Evolutionary conservation across 1,284 basidiomycete species (phyloP).

Genomic region (Tylopilus orsonianus): DNA sequence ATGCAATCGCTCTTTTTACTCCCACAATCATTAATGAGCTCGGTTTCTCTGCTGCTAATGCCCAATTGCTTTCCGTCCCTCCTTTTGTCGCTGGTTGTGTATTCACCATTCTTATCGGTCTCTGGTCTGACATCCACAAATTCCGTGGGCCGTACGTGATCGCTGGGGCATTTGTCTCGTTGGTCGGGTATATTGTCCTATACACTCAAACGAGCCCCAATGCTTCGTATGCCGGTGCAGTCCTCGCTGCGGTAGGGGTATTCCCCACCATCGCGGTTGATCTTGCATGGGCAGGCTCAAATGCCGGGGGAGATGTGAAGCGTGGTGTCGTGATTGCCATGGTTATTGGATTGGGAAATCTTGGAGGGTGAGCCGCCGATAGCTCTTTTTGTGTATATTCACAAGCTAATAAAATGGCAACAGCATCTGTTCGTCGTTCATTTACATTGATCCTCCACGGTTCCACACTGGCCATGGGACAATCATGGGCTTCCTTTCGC

Average conservation of each 20-base stretch:
- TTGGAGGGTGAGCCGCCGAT: conserved; percentile 43
- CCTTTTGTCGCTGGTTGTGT: not conserved
- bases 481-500: not conserved
- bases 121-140: not conserved
- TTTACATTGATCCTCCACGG: not conserved
- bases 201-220: not conserved
- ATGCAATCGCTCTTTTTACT: not conserved
- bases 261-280: not conserved
- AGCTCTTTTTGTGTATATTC: no score
- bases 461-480: not conserved
- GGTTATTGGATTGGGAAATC: conserved; percentile 51
- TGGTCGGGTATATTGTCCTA: not conserved
- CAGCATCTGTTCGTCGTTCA: conserved; percentile 41
- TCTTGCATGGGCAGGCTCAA: not conserved
- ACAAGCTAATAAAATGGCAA: not conserved
- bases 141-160: not conserved
- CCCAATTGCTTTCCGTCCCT: not conserved
- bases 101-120: not conserved
- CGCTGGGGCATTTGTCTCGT: not conserved
- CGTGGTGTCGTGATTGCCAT: not conserved
- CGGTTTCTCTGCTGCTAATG: not conserved
- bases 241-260: not conserved
- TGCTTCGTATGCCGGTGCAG: not conserved
- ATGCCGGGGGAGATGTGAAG: not conserved
- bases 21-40: conserved; percentile 1